These are phyloP conservation scores for Tetrapisispora namnaoensis DNA, from an alignment of 805 yeast genomes.

Conservation along the genomic window DNA sequence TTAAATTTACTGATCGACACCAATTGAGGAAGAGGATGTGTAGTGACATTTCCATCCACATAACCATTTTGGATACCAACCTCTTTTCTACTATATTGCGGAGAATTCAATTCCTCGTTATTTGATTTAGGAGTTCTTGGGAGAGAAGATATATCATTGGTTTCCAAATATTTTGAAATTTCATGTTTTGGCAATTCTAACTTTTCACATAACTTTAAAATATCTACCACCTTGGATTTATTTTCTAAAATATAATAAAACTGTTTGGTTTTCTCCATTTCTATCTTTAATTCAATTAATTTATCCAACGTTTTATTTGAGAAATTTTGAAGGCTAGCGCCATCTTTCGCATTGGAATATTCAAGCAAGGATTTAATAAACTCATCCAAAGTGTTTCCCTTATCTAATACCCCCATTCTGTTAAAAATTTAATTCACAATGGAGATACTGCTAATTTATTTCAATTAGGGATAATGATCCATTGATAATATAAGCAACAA, in stretches of 20 bases:
- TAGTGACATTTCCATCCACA: not conserved
- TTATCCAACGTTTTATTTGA: slow-evolving; percentile 48
- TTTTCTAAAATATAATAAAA: slow-evolving; percentile 62
- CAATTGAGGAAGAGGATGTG: not conserved
- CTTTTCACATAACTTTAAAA: slow-evolving; percentile 49
- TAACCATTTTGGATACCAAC: too few relatives aligned
- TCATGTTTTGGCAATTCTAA: slow-evolving; percentile 55
- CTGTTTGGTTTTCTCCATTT: slow-evolving; percentile 77
- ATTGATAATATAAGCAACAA: too few relatives aligned
- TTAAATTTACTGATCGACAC: not conserved
- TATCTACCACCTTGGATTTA: slow-evolving; percentile 47
- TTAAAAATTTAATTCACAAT: not conserved
- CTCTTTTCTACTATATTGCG: not conserved
- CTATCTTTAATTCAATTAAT: slow-evolving; percentile 50
- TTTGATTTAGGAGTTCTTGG: not conserved
- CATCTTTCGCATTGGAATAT: not conserved
- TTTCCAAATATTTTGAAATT: slow-evolving; percentile 48
- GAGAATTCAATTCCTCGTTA: not conserved
- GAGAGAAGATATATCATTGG: not conserved
- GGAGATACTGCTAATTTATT: not conserved
- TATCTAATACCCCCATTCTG: not conserved
- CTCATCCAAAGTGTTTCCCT: not conserved
- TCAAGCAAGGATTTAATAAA: not conserved
- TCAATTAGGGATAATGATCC: not conserved
- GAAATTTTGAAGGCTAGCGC: slow-evolving; percentile 27